phyloP scores from a whole-genome alignment of 1,139 yeast species.

The Blastobotrys arbuscula region DNA sequence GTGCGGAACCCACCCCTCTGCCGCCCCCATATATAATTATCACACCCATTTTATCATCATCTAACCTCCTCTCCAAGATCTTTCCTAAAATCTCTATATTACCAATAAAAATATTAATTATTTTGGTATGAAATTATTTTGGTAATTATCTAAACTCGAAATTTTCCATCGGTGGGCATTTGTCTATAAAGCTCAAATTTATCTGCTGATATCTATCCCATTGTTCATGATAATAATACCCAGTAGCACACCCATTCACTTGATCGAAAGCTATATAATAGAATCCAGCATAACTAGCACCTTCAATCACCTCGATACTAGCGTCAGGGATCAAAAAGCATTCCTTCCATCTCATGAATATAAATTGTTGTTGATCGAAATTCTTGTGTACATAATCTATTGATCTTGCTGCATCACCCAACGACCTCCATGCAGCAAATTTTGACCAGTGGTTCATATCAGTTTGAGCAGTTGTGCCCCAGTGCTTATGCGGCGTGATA shows the following conservation, averaged over 20 bases:
- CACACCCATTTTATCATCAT: too few species aligned
- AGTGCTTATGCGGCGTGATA: conserved; percentile 42
- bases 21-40: too few species aligned
- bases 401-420: conserved; percentile 30
- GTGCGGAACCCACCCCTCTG: too few species aligned
- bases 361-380: conserved; percentile 41
- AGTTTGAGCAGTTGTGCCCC: conserved; percentile 62
- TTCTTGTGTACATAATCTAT: conserved; percentile 30
- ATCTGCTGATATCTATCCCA: conserved; percentile 74
- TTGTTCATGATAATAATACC: conserved; percentile 72
- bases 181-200: conserved; percentile 45
- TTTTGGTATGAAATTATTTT: too few species aligned
- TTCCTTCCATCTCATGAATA: conserved; percentile 96
- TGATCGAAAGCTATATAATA: conserved; percentile 83
- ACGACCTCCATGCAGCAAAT: conserved; percentile 53
- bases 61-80: too few species aligned
- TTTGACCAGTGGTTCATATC: conserved; percentile 87
- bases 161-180: conserved; percentile 36
- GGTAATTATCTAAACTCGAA: conserved; percentile 34
- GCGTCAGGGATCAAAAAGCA: conserved; percentile 80
- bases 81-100: too few species aligned
- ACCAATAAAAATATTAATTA: not conserved
- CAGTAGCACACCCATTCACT: conserved; percentile 65
- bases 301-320: conserved; percentile 47
- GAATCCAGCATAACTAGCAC: conserved; percentile 91